phyloP scores from a whole-genome alignment of 1,284 basidiomycete species.

The Malassezia sympodialis region DNA sequence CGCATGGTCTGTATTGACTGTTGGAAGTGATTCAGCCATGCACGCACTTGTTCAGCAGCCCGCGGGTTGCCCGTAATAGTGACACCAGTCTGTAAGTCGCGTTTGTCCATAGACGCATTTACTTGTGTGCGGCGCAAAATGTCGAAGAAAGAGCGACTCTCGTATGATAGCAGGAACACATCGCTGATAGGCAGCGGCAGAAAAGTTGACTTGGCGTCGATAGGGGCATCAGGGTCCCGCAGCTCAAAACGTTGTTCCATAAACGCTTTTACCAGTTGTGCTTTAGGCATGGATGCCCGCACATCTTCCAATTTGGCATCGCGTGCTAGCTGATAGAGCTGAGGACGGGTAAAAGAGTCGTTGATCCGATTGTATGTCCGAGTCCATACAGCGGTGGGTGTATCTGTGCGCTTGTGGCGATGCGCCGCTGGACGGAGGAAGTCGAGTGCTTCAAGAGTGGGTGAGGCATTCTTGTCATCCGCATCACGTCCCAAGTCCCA shows the following conservation, averaged over 20 bases:
- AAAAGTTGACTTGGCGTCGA: not conserved
- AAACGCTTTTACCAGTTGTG: constrained; percentile 3
- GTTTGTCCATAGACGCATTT: not conserved
- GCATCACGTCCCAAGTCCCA: not conserved
- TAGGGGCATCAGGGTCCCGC: not conserved
- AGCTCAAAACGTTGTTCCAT: constrained; percentile 11
- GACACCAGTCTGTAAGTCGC: not conserved
- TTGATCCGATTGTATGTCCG: not conserved
- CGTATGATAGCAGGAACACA: constrained; percentile 5
- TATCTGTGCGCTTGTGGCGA: not conserved
- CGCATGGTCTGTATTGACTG: not conserved
- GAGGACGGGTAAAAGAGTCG: constrained; percentile 12
- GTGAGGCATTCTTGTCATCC: not conserved
- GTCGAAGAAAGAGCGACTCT: not conserved
- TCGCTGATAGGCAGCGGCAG: not conserved
- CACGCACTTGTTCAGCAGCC: not conserved
- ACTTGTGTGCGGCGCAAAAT: not conserved
- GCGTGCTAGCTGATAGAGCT: constrained; percentile 10
- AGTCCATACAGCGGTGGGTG: not conserved
- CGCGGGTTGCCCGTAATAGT: not conserved
- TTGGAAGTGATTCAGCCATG: constrained; percentile 4
- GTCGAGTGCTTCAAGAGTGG: constrained; percentile 10
- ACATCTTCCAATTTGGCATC: not conserved
- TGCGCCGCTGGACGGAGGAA: not conserved
- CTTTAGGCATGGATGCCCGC: not conserved